These are phyloP conservation scores for Solanum paucissectum DNA, from an alignment of 257 asterid genomes.

Conservation along the genomic window DNA sequence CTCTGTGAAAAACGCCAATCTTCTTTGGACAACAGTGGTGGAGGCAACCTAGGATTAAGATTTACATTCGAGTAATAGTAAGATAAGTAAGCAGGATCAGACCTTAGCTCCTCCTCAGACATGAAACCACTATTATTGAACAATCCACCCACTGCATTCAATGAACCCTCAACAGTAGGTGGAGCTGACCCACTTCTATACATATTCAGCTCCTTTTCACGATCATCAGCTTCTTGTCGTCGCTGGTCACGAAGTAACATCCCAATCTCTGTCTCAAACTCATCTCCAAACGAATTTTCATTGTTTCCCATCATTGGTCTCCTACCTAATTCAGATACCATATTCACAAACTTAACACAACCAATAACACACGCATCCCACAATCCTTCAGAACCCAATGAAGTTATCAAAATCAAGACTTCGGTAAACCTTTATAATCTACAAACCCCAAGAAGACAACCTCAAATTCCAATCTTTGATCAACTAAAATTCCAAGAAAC, in stretches of 20 bases:
- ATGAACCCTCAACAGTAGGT: conserved; percentile 93
- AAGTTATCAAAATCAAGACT: background rate
- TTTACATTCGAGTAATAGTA: conserved; percentile 86
- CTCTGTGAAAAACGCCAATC: conserved; percentile 90
- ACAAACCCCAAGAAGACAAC: background rate
- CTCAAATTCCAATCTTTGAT: background rate
- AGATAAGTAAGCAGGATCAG: conserved; percentile 75
- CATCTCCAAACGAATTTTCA: conserved; percentile 77
- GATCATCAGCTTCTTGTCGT: conserved; percentile 70
- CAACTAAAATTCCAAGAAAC: background rate
- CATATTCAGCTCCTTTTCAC: conserved; percentile 81
- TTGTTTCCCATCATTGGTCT: conserved; percentile 61
- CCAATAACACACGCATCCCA: background rate
- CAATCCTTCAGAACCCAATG: background rate
- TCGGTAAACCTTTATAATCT: background rate
- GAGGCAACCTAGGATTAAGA: conserved; percentile 95
- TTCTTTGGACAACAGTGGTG: conserved; percentile 89
- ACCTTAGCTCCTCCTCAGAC: conserved; percentile 94
- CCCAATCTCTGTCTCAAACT: conserved; percentile 75
- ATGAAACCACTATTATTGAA: conserved; percentile 53
- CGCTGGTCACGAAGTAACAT: conserved; percentile 62
- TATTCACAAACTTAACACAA: conserved; percentile 12
- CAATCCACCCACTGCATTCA: conserved; percentile 86
- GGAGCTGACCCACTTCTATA: conserved; percentile 99
- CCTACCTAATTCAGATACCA: conserved; percentile 71